phyloP scores from a whole-genome alignment of 805 yeast genomes.

The Wickerhamiella brachini region DNA sequence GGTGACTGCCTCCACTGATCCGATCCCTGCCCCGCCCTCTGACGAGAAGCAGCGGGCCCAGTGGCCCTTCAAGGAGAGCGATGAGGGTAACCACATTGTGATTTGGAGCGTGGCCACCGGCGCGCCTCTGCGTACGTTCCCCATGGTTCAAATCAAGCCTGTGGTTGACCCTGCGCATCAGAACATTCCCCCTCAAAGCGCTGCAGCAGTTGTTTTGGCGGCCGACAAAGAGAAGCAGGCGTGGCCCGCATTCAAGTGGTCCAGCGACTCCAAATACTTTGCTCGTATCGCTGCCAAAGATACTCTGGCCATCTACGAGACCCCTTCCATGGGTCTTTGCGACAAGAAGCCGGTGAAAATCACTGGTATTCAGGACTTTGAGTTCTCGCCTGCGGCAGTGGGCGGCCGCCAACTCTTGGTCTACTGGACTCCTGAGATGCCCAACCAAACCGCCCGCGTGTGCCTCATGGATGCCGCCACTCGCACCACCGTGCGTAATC shows the following conservation, averaged over 20 bases:
- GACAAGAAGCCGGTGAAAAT: constrained; percentile 77
- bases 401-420: constrained; percentile 54
- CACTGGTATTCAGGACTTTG: constrained; percentile 78
- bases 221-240: constrained; percentile 36
- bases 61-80: constrained; percentile 75
- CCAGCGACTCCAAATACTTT: constrained; percentile 79
- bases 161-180: background rate
- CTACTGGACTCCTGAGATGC: constrained; percentile 93
- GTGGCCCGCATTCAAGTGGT: constrained; percentile 98
- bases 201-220: constrained; percentile 3
- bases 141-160: constrained; percentile 30
- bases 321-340: constrained; percentile 60
- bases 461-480: constrained; percentile 78
- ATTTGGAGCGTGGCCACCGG: constrained; percentile 86
- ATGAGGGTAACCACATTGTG: constrained; percentile 85
- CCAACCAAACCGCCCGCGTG: constrained; percentile 90
- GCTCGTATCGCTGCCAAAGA: constrained; percentile 86
- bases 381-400: constrained; percentile 86
- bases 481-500: constrained; percentile 71
- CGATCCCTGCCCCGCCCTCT: constrained; percentile 57
- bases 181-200: constrained; percentile 3
- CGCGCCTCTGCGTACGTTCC: constrained; percentile 77
- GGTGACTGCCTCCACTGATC: constrained; percentile 80
- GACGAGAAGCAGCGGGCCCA: constrained; percentile 44
- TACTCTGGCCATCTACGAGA: constrained; percentile 80